These are phyloP conservation scores for Stagonosporopsis tanaceti DNA, from an alignment of 2,329 filamentous ascomycete species.

Conservation along the genomic window DNA sequence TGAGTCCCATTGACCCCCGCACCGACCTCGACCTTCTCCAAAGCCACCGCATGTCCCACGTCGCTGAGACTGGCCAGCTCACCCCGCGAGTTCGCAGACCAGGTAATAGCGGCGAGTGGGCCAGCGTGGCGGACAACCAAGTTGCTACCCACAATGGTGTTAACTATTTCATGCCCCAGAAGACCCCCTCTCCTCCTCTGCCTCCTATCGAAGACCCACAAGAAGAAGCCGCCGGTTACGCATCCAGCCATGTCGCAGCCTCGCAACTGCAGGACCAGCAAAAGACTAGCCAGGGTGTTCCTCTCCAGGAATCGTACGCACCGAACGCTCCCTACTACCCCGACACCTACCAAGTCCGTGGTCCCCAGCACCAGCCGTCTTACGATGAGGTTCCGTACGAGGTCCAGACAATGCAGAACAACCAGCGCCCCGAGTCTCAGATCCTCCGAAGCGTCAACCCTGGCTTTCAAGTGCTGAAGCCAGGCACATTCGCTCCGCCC, in stretches of 20 bases:
- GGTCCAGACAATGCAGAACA: slow-evolving; percentile 38
- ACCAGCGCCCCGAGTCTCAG: slow-evolving; percentile 38
- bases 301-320: slow-evolving; percentile 49
- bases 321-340: slow-evolving; percentile 43
- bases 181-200: slow-evolving; percentile 47
- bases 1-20: slow-evolving; percentile 42
- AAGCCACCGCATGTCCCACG: slow-evolving; percentile 58
- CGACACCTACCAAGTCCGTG: slow-evolving; percentile 48
- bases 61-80: slow-evolving; percentile 60
- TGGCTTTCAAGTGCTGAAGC: slow-evolving; percentile 52
- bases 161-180: slow-evolving; percentile 49
- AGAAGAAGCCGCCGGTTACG: slow-evolving; percentile 21
- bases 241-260: slow-evolving; percentile 23
- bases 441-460: slow-evolving; percentile 53
- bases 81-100: slow-evolving; percentile 51
- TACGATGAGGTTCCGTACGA: slow-evolving; percentile 45
- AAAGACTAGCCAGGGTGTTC: slow-evolving; percentile 40
- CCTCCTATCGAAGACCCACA: slow-evolving; percentile 25
- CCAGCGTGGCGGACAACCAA: slow-evolving; percentile 44
- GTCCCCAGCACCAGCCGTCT: slow-evolving; percentile 47
- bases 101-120: slow-evolving; percentile 50
- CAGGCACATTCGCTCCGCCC: slow-evolving; percentile 49
- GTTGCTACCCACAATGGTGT: slow-evolving; percentile 45
- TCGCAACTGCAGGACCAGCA: slow-evolving; percentile 6
- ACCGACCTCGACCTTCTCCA: slow-evolving; percentile 53